Conservation (phyloP, 371 early-diverging fungal species). For the Lichtheimia ramosa region DNA sequence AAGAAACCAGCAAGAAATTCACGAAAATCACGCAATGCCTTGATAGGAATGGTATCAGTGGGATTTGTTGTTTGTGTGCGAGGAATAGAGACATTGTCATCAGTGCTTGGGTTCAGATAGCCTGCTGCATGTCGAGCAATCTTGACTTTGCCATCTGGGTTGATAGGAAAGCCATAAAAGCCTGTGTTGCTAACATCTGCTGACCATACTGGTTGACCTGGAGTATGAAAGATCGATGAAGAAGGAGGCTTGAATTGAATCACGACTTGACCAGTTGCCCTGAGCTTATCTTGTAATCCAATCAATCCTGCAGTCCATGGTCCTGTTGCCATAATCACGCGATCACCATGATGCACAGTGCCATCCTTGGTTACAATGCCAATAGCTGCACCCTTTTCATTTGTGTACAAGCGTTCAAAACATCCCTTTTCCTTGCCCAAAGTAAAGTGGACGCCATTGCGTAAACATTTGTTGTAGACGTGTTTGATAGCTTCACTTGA, state of each 20-base stretch:
- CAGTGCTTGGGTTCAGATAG: conserved; percentile 13
- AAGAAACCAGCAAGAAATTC: conserved; percentile 19
- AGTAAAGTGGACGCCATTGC: conserved; percentile 39
- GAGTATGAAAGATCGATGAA: conserved; percentile 3
- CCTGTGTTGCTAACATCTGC: conserved; percentile 49
- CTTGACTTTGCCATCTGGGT: conserved; percentile 18
- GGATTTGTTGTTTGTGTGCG: conserved; percentile 18
- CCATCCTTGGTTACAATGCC: conserved; percentile 53
- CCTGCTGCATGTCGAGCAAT: conserved; percentile 12
- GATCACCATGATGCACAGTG: conserved; percentile 32
- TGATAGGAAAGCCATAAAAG: conserved; percentile 19
- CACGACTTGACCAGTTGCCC: conserved; percentile 56
- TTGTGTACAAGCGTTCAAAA: conserved; percentile 15
- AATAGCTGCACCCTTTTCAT: conserved; percentile 19
- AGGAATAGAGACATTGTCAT: conserved; percentile 22
- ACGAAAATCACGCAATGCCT: conserved; percentile 17
- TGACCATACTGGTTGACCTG: conserved; percentile 54
- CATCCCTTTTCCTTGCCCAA: conserved; percentile 22
- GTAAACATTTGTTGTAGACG: conserved; percentile 31
- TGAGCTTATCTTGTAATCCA: conserved; percentile 35
- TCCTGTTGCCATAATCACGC: conserved; percentile 54
- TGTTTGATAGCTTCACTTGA: conserved; percentile 38
- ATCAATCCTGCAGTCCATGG: conserved; percentile 56
- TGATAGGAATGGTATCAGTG: conserved; percentile 24
- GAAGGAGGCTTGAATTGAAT: conserved; percentile 41